phyloP scores from a whole-genome alignment of 305 asterid genomes.

The Rubia tinctorum region DNA sequence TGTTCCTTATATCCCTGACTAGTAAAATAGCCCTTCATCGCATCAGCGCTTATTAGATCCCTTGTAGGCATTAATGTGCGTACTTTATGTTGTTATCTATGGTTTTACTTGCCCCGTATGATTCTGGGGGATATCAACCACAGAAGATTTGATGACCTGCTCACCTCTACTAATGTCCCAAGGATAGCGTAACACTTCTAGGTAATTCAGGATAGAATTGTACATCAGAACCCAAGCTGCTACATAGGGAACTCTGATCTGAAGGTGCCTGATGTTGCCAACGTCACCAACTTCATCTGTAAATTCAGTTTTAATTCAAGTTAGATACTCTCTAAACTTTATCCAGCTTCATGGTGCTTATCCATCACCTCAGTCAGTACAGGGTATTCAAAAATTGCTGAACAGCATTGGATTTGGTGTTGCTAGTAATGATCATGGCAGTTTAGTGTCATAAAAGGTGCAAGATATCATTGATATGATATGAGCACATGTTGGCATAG shows the following conservation, averaged over 20 bases:
- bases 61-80: neutral
- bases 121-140: neutral
- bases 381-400: neutral
- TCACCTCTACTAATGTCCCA: neutral
- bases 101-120: neutral
- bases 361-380: neutral
- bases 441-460: neutral
- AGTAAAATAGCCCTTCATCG: conserved; percentile 20
- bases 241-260: neutral
- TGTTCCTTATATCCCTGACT: conserved; percentile 39
- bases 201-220: neutral
- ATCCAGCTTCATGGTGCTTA: neutral
- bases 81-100: neutral
- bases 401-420: neutral
- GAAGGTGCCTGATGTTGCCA: neutral
- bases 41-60: neutral
- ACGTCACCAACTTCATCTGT: neutral
- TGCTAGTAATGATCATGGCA: neutral
- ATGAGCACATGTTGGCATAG: neutral
- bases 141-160: neutral
- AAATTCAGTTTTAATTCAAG: neutral
- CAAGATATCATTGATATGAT: neutral
- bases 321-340: neutral
- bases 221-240: neutral
- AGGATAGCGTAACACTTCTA: neutral